These are phyloP conservation scores for Aspergillus glaucus DNA, from an alignment of 2,329 filamentous ascomycete genomes.

Conservation along the genomic window DNA sequence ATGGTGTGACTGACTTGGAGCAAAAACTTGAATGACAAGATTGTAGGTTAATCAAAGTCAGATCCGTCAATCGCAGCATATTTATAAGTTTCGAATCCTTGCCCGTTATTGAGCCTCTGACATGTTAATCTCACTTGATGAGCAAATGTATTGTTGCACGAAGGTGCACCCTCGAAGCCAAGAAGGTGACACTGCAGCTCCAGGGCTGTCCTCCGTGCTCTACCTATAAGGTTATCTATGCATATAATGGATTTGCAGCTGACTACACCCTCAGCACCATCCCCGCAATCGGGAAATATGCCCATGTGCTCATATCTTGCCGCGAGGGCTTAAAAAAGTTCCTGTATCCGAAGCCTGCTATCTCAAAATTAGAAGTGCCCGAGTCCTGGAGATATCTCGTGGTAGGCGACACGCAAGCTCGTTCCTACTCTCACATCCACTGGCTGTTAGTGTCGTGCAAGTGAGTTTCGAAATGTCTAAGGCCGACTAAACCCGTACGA, in stretches of 20 bases:
- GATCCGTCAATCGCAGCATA: background rate
- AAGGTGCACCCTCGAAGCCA: slow-evolving; percentile 9
- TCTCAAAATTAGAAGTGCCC: background rate
- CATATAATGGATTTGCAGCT: background rate
- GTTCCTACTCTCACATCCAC: background rate
- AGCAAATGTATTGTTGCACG: slow-evolving; percentile 5
- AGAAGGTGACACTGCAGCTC: slow-evolving; percentile 19
- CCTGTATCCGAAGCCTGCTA: background rate
- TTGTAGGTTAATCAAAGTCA: background rate
- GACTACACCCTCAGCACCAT: no score
- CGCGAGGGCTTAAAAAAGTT: background rate
- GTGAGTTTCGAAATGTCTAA: background rate
- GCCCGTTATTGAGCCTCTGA: background rate
- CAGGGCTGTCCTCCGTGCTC: slow-evolving; percentile 13
- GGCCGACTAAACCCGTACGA: background rate
- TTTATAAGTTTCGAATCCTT: background rate
- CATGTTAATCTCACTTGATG: background rate
- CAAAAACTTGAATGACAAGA: background rate
- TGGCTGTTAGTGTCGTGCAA: background rate
- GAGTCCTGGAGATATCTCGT: background rate
- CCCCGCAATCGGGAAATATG: no score
- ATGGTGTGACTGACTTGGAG: slow-evolving; percentile 6
- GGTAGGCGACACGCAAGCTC: background rate
- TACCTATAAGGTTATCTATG: slow-evolving; percentile 3
- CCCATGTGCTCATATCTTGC: background rate